Evolutionary conservation across 768 basidiomycete species (phyloP).

Genomic region (Punctularia strigosozonata): DNA sequence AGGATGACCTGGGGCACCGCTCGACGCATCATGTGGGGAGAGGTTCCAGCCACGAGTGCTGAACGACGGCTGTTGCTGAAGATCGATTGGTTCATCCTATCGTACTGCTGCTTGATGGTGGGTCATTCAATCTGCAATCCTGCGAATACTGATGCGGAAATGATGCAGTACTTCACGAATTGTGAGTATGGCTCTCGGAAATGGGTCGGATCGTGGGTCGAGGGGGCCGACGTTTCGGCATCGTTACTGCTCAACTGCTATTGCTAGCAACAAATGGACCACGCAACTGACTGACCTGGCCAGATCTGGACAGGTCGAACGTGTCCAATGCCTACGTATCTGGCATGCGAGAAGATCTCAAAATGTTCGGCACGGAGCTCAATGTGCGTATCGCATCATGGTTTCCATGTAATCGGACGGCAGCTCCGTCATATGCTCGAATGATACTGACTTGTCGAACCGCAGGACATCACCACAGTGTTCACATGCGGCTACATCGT

Average conservation of each 20-base stretch:
- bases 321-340: conserved; percentile 69
- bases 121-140: not conserved
- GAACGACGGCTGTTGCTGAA: conserved; percentile 47
- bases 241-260: too few species aligned
- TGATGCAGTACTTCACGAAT: conserved; percentile 48
- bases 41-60: conserved; percentile 23
- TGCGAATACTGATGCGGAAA: not conserved
- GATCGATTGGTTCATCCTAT: conserved; percentile 54
- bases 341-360: conserved; percentile 63
- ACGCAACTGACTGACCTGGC: conserved; percentile 2
- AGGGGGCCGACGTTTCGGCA: too few species aligned
- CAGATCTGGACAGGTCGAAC: conserved; percentile 60
- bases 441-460: too few species aligned
- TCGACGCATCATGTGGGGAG: conserved; percentile 23
- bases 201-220: too few species aligned
- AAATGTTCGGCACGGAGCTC: conserved; percentile 52
- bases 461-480: conserved; percentile 52
- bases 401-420: not conserved
- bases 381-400: conserved; percentile 27
- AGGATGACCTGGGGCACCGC: conserved; percentile 7
- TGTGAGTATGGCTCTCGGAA: too few species aligned
- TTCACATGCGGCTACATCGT: conserved; percentile 70
- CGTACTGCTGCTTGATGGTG: conserved; percentile 63
- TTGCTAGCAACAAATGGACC: too few species aligned
- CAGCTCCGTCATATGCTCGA: not conserved